These are phyloP conservation scores for Verticillium albo-atrum DNA, from an alignment of 2,329 filamentous ascomycete species.

Conservation along the genomic window DNA sequence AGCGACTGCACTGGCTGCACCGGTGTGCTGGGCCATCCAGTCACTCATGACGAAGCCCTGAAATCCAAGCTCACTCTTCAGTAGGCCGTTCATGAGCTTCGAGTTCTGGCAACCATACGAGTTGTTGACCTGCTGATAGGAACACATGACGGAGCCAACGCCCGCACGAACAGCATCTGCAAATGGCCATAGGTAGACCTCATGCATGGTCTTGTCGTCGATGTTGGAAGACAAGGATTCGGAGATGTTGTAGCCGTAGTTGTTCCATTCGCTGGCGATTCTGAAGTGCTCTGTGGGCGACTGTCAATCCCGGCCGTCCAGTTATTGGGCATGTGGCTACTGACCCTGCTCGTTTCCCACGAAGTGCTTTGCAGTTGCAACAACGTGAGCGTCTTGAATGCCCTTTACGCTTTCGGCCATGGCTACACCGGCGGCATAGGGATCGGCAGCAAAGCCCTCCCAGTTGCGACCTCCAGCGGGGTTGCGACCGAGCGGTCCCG, in stretches of 20 bases:
- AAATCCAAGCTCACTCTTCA: slow-evolving; percentile 61
- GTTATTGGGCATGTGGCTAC: slow-evolving; percentile 47
- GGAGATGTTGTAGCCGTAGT: slow-evolving; percentile 50
- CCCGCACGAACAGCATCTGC: slow-evolving; percentile 56
- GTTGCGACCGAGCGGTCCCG: slow-evolving; percentile 41
- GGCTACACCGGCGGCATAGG: slow-evolving; percentile 67
- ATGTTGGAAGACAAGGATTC: slow-evolving; percentile 52
- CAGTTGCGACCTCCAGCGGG: slow-evolving; percentile 52
- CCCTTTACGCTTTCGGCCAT: slow-evolving; percentile 71
- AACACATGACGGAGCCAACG: slow-evolving; percentile 59
- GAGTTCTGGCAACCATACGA: slow-evolving; percentile 72
- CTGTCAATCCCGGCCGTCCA: too few relatives aligned
- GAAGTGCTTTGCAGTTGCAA: slow-evolving; percentile 60
- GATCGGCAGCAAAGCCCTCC: slow-evolving; percentile 68
- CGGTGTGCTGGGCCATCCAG: slow-evolving; percentile 63
- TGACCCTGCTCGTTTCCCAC: slow-evolving; percentile 59
- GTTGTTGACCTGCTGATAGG: slow-evolving; percentile 68
- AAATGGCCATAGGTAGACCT: slow-evolving; percentile 64
- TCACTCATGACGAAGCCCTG: slow-evolving; percentile 66
- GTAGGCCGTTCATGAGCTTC: slow-evolving; percentile 61
- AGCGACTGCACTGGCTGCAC: slow-evolving; percentile 47
- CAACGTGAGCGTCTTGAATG: slow-evolving; percentile 73
- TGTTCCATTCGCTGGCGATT: slow-evolving; percentile 49
- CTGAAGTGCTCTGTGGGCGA: slow-evolving; percentile 63
- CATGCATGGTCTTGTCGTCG: slow-evolving; percentile 61